Evolutionary conservation across 805 yeast species (phyloP).

Genomic region (Kodamaea lidongshanica): DNA sequence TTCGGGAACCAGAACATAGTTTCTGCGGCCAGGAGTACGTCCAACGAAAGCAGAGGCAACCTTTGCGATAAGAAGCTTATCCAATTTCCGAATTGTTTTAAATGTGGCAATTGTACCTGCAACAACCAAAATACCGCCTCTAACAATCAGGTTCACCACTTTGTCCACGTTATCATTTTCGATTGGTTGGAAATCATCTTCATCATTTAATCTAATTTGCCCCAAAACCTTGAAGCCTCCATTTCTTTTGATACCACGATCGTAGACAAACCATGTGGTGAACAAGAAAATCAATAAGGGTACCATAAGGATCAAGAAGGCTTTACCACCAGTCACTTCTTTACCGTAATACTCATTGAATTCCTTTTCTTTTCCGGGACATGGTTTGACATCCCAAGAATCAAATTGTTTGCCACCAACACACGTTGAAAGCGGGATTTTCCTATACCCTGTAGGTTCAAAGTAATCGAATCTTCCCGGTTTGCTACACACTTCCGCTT

Average conservation of each 20-base stretch:
- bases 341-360: constrained; percentile 48
- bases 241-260: constrained; percentile 71
- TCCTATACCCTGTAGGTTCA: constrained; percentile 90
- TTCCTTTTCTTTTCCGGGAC: constrained; percentile 81
- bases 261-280: constrained; percentile 67
- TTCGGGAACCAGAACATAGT: constrained; percentile 37
- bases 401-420: constrained; percentile 73
- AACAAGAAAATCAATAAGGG: constrained; percentile 52
- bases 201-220: constrained; percentile 78
- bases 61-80: constrained; percentile 28
- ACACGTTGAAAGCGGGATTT: constrained; percentile 80
- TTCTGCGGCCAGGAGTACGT: constrained; percentile 34
- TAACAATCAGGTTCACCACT: constrained; percentile 53
- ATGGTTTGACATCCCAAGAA: constrained; percentile 56
- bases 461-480: constrained; percentile 61
- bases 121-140: constrained; percentile 46
- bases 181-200: constrained; percentile 46
- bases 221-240: constrained; percentile 77
- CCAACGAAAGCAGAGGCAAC: constrained; percentile 26
- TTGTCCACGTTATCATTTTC: constrained; percentile 59
- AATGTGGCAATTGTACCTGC: constrained; percentile 36
- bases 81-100: constrained; percentile 30
- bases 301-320: constrained; percentile 48
- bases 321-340: constrained; percentile 49
- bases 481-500: constrained; percentile 50